Conservation (phyloP, 805 yeast genomes). For the Saccharomycopsis schoenii region DNA sequence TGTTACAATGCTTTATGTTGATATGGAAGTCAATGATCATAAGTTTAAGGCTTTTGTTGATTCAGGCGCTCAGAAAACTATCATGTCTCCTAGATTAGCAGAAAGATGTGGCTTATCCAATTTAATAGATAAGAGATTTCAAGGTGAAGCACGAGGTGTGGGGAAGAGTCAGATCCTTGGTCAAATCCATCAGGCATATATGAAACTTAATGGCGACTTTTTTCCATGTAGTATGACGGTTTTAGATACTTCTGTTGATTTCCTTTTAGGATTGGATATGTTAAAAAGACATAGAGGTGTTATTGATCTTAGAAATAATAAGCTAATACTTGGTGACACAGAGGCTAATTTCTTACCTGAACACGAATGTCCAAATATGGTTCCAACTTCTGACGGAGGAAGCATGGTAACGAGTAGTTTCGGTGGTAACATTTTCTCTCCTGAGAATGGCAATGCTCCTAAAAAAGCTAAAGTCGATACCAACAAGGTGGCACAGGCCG, state of each 20-base stretch:
- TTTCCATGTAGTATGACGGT: slow-evolving; percentile 65
- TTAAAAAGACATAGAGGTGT: slow-evolving; percentile 77
- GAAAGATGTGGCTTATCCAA: slow-evolving; percentile 59
- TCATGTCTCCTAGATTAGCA: slow-evolving; percentile 71
- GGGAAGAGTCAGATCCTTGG: slow-evolving; percentile 77
- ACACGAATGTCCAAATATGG: slow-evolving; percentile 47
- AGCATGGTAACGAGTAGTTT: slow-evolving; percentile 20
- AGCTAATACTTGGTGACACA: slow-evolving; percentile 60
- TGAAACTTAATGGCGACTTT: slow-evolving; percentile 57
- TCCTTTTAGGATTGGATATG: slow-evolving; percentile 86
- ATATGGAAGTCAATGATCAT: slow-evolving; percentile 67
- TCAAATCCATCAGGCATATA: slow-evolving; percentile 78
- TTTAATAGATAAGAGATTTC: slow-evolving; percentile 68
- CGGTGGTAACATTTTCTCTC: slow-evolving; percentile 28
- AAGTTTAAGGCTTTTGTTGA: slow-evolving; percentile 90
- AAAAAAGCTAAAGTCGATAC: slow-evolving; percentile 5
- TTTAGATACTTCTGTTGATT: slow-evolving; percentile 61
- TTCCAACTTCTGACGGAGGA: slow-evolving; percentile 11
- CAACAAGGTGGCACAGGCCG: background rate
- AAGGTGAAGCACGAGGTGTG: slow-evolving; percentile 84
- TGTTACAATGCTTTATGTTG: slow-evolving; percentile 77
- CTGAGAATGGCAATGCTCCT: slow-evolving; percentile 2
- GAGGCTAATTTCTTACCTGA: slow-evolving; percentile 68
- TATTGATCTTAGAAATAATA: slow-evolving; percentile 61
- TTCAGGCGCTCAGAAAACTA: slow-evolving; percentile 89